These are phyloP conservation scores for Mallotus nudiflorus DNA, from an alignment of 345 rosid species.

Conservation along the genomic window DNA sequence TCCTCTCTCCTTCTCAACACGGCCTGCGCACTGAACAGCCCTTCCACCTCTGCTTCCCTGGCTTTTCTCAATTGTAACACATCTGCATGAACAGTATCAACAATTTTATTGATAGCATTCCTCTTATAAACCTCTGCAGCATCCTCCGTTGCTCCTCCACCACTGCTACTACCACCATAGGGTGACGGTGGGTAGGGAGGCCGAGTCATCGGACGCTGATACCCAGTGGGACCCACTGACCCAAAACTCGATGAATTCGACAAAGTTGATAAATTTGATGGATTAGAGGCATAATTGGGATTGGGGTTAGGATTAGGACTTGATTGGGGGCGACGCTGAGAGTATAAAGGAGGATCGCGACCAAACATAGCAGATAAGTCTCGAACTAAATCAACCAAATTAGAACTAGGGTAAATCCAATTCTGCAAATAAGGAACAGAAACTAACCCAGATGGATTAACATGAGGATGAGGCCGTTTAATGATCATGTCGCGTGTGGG, in stretches of 20 bases:
- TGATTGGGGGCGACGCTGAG: constrained; percentile 59
- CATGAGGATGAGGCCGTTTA: constrained; percentile 79
- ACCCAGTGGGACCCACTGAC: constrained; percentile 17
- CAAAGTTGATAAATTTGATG: constrained; percentile 20
- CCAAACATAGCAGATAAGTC: constrained; percentile 55
- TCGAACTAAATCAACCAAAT: constrained; percentile 62
- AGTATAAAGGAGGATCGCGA: constrained; percentile 81
- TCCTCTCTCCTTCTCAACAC: constrained; percentile 64
- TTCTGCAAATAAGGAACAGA: constrained; percentile 71
- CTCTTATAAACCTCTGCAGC: constrained; percentile 67
- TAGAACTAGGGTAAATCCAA: constrained; percentile 87
- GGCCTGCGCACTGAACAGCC: constrained; percentile 62
- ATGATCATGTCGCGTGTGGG: constrained; percentile 97
- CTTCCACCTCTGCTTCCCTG: constrained; percentile 81
- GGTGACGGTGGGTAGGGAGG: constrained; percentile 70
- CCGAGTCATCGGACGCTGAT: constrained; percentile 27
- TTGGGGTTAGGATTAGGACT: constrained; percentile 27
- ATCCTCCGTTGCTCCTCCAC: constrained; percentile 47
- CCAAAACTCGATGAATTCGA: constrained; percentile 38
- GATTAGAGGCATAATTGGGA: constrained; percentile 23
- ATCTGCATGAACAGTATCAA: constrained; percentile 66
- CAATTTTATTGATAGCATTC: constrained; percentile 69
- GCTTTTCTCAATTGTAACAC: constrained; percentile 52
- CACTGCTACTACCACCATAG: constrained; percentile 30
- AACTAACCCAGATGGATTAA: constrained; percentile 84